phyloP scores from a whole-genome alignment of 2,329 filamentous ascomycete genomes.

The Calonectria pseudoturangicola region DNA sequence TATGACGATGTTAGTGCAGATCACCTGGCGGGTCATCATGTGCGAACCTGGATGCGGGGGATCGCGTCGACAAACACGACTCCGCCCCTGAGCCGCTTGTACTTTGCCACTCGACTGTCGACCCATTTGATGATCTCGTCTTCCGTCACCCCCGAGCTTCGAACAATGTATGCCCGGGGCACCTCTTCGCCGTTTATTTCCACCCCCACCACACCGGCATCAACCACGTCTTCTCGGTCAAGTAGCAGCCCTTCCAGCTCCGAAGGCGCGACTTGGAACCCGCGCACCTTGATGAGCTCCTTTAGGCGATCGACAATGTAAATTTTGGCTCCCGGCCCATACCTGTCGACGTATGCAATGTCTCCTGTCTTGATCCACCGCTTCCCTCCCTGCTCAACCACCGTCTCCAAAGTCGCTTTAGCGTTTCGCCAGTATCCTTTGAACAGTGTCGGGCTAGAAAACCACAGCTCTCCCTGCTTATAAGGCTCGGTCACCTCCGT shows the following conservation, averaged over 20 bases:
- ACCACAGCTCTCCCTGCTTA: slow-evolving; percentile 28
- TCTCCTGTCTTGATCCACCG: slow-evolving; percentile 30
- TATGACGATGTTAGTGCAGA: slow-evolving; percentile 15
- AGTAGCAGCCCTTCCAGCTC: slow-evolving; percentile 28
- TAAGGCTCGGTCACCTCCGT: slow-evolving; percentile 24
- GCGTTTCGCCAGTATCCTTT: slow-evolving; percentile 29
- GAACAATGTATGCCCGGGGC: slow-evolving; percentile 25
- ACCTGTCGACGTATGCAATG: slow-evolving; percentile 24
- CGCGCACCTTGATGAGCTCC: slow-evolving; percentile 31
- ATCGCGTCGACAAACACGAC: slow-evolving; percentile 32
- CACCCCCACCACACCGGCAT: slow-evolving; percentile 16
- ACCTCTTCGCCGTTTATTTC: slow-evolving; percentile 9
- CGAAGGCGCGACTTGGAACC: slow-evolving; percentile 27
- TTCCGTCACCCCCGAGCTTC: slow-evolving; percentile 16
- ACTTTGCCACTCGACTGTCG: slow-evolving; percentile 21
- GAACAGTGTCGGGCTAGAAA: slow-evolving; percentile 20
- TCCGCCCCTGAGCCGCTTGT: slow-evolving; percentile 33
- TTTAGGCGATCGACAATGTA: slow-evolving; percentile 27
- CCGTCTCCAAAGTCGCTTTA: slow-evolving; percentile 18
- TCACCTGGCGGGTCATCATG: background rate
- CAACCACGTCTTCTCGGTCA: slow-evolving; percentile 11
- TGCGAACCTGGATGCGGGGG: slow-evolving; percentile 27
- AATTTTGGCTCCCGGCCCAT: slow-evolving; percentile 21
- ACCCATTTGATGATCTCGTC: slow-evolving; percentile 16
- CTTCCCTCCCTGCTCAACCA: slow-evolving; percentile 1